Conservation (phyloP, 805 yeast genomes). For the Lipomyces kockii region DNA sequence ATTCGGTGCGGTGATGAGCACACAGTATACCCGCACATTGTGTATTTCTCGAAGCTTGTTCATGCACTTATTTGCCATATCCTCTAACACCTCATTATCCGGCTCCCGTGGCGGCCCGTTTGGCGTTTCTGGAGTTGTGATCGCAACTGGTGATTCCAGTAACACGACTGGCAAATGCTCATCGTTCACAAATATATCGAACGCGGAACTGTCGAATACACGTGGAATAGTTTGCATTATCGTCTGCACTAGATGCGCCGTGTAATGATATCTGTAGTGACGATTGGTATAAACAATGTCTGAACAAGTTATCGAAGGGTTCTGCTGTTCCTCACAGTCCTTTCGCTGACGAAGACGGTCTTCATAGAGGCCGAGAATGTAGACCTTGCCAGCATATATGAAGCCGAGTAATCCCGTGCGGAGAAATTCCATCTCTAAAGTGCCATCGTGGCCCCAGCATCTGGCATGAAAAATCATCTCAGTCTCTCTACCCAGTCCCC, state of each 20-base stretch:
- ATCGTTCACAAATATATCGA: conserved; percentile 77
- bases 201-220: conserved; percentile 87
- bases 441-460: conserved; percentile 73
- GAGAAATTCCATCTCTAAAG: conserved; percentile 74
- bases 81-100: conserved; percentile 53
- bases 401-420: conserved; percentile 93
- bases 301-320: conserved; percentile 26
- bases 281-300: conserved; percentile 18
- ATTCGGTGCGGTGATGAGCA: conserved; percentile 77
- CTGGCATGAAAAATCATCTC: conserved; percentile 79
- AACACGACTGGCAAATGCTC: conserved; percentile 85
- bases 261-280: conserved; percentile 69
- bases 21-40: conserved; percentile 77
- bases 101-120: conserved; percentile 40
- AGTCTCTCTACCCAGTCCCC: conserved; percentile 71
- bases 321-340: conserved; percentile 38
- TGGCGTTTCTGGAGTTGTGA: conserved; percentile 40
- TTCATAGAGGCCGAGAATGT: conserved; percentile 85
- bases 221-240: conserved; percentile 79
- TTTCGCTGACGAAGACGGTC: conserved; percentile 81
- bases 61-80: conserved; percentile 55
- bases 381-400: conserved; percentile 82
- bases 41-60: conserved; percentile 61
- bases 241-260: conserved; percentile 85
- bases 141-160: conserved; percentile 70